These are phyloP conservation scores for Syncephalastrum racemosum DNA, from an alignment of 371 early-diverging fungal genomes.

Conservation along the genomic window DNA sequence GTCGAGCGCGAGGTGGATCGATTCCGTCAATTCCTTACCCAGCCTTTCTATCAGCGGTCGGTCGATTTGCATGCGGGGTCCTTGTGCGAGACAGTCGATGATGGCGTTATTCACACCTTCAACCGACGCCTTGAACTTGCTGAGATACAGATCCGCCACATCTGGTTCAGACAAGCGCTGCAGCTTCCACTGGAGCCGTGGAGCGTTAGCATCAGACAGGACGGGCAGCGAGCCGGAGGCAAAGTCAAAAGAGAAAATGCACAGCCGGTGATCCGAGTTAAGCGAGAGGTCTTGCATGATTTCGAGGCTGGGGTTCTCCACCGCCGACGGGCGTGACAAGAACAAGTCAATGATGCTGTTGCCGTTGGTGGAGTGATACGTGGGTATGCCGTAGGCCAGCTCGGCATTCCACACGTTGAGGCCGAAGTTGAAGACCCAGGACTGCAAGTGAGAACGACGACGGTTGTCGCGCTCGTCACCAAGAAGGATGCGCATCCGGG, in stretches of 20 bases:
- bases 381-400: neutral
- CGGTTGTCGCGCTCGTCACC: neutral
- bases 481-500: neutral
- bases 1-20: constrained; percentile 13
- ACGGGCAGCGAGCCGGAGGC: too few species aligned
- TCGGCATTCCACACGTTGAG: constrained; percentile 2
- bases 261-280: too few species aligned
- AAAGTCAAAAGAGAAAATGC: too few species aligned
- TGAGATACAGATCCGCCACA: constrained; percentile 2
- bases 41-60: too few species aligned
- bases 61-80: neutral
- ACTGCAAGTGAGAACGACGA: neutral
- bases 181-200: constrained; percentile 6
- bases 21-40: too few species aligned
- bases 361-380: neutral
- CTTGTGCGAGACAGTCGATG: too few species aligned
- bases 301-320: too few species aligned
- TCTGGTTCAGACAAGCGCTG: constrained; percentile 5
- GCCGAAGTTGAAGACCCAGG: neutral
- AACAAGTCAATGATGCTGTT: constrained; percentile 10
- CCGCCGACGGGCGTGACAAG: neutral
- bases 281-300: too few species aligned
- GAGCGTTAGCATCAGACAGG: too few species aligned
- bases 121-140: neutral
- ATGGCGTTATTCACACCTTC: too few species aligned